Percentiles rank a stretch among this genome's conserved stretches.
These are phyloP conservation scores for Russula foetens DNA, from an alignment of 768 basidiomycete genomes.

Conservation along the genomic window DNA sequence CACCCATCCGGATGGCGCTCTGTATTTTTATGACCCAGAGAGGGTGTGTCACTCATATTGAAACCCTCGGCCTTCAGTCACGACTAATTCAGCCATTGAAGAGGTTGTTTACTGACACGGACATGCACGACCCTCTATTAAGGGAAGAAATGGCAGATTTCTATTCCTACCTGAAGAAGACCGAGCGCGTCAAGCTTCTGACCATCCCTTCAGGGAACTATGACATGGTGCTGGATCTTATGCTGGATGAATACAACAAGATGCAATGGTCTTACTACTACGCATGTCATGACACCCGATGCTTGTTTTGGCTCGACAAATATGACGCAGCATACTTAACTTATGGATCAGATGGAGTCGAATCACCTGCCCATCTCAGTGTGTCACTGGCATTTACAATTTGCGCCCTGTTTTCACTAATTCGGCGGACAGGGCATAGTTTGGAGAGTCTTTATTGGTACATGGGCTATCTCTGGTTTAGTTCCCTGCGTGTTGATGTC, in stretches of 20 bases:
- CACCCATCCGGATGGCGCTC: too few species aligned
- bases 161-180: not conserved
- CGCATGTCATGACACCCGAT: constrained; percentile 36
- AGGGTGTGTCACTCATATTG: too few species aligned
- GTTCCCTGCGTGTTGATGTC: not conserved
- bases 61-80: too few species aligned
- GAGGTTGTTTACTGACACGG: constrained; percentile 47
- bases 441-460: constrained; percentile 23
- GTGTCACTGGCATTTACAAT: not conserved
- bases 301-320: constrained; percentile 46
- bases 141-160: constrained; percentile 29
- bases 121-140: constrained; percentile 35
- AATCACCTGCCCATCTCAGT: constrained; percentile 10
- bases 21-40: too few species aligned
- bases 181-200: constrained; percentile 10
- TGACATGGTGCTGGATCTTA: constrained; percentile 14
- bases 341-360: constrained; percentile 9
- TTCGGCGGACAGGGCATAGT: constrained; percentile 17
- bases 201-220: constrained; percentile 16
- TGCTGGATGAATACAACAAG: constrained; percentile 26
- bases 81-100: constrained; percentile 17
- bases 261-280: constrained; percentile 38
- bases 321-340: constrained; percentile 31
- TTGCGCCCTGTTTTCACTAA: not conserved
- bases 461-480: not conserved